phyloP scores from a whole-genome alignment of 345 rosid genomes.

The Pugionium dolabratum region DNA sequence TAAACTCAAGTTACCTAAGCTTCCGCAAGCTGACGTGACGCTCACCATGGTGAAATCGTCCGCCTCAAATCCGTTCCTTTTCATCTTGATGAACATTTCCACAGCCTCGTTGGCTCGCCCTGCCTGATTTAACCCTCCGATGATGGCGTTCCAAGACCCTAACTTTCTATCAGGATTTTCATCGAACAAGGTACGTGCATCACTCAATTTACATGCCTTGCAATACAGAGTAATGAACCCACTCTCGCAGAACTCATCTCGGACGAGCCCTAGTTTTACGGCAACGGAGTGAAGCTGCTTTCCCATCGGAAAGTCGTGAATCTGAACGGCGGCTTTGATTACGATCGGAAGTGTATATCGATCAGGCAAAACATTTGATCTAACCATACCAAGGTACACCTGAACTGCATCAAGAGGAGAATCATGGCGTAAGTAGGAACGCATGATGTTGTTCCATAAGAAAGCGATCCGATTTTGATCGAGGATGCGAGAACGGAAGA shows the following conservation, averaged over 20 bases:
- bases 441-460: slow-evolving; percentile 71
- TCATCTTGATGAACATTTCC: slow-evolving; percentile 60
- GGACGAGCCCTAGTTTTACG: slow-evolving; percentile 50
- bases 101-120: slow-evolving; percentile 60
- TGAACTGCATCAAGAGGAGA: slow-evolving; percentile 54
- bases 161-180: slow-evolving; percentile 67
- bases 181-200: slow-evolving; percentile 66
- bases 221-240: slow-evolving; percentile 61
- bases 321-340: slow-evolving; percentile 56
- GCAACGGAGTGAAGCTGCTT: slow-evolving; percentile 67
- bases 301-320: slow-evolving; percentile 47
- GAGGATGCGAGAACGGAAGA: slow-evolving; percentile 53
- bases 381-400: slow-evolving; percentile 56
- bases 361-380: slow-evolving; percentile 61
- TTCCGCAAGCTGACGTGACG: slow-evolving; percentile 73
- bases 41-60: slow-evolving; percentile 83
- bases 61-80: slow-evolving; percentile 58
- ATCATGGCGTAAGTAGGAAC: slow-evolving; percentile 60
- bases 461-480: slow-evolving; percentile 44
- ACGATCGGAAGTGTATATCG: slow-evolving; percentile 67
- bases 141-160: slow-evolving; percentile 88
- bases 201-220: slow-evolving; percentile 51
- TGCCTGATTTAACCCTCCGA: slow-evolving; percentile 63
- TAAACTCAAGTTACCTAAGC: slow-evolving; percentile 62
- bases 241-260: slow-evolving; percentile 74